Evolutionary conservation across 257 asterid species (phyloP), one percentile per base, ranked within the genome.

Genomic region (Ballota nigra): DNA sequence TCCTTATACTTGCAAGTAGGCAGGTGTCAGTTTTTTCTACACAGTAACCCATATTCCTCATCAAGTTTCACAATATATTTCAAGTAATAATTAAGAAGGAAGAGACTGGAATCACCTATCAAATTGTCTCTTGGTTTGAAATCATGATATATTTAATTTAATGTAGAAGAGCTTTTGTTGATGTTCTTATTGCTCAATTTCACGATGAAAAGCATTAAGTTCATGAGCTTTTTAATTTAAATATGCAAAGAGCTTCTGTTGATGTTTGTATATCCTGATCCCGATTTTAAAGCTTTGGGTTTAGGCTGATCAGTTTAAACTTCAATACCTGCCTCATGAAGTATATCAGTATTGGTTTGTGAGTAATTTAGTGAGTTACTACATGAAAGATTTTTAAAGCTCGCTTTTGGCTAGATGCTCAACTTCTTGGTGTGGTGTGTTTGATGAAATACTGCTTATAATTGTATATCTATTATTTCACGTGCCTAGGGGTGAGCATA

Each of bases 1-100:
- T 56, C 72, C 69, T 47, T 80, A 36, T 65, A 31, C 45, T 71
- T 51, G 5, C 64, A 74, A 68, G 63, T 61, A 16, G 51, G 33
- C 59, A 43, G 52, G 31, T 76, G 36, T 47, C 52, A 18, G 13
- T 53, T 72, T 43, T 10, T 22, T 41, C 68, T n/a, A 24, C 55
- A 47, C 24, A 0, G 28, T 12, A 4, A 10, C 52, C 31, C 31
- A n/a, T 34, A 19, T 60, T 10, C 19, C 49, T 65, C 36, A 4
- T 60, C 23, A 26, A 23, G 3, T 28, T 19, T 49, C 34, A 5
- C 19, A 66, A 16, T 51, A 29, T 38, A 43, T 26, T 22, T n/a
- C n/a, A n/a, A 53, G 57, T 26, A 28, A 20, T 13, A 63, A 26
- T 5, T 9, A 6, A 38, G 6, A 22, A 12, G 71, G 6, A 22